Base-by-base conservation (phyloP, 2,329 filamentous ascomycete species). In the Cadophora malorum region DNA sequence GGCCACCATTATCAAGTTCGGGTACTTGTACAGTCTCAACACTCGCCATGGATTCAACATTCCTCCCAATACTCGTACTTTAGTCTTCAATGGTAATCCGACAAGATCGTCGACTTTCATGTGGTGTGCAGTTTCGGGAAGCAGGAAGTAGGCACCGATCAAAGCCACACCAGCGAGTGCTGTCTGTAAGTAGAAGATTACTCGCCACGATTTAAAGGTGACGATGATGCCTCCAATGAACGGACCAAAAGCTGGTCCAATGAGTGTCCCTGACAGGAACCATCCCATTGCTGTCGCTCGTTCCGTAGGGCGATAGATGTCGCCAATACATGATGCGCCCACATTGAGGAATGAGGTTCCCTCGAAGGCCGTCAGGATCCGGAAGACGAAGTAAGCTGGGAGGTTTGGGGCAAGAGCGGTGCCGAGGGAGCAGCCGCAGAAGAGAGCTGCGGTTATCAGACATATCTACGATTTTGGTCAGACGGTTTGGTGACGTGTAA, bases 201-300 rank as follows among this genome's bases (percentile, higher is more conserved):
- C 86, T 21, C 90, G 84, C 92, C 92, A 95, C 1, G 84, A 86
- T 7, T 84, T 83, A 78, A 88, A 93, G 0, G 91, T 94, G 19
- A 94, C 90, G 62, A 95, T 92, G 55, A 93, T 88, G 28, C 91
- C 92, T 65, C 91, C 88, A 10, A 94, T 81, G 73, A 93, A 91
- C 0, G 88, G 86, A 0, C 91, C 90, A 74, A 91, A 83, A 0
- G 88, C 89, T 7, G 91, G 91, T 0, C 91, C 91, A 56, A 93
- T 87, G 0, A 94, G 81, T 0, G 89, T 92, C 0, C 91, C 91
- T 0, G 85, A 87, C 49, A 93, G 78, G 74, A 93, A 93, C 88
- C 89, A 94, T 0, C 90, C 88, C 12, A 92, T 84, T 1, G 90
- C 91, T 2, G 90, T 93, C 2, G 87, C 91, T 31, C 92, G 85